Evolutionary conservation across 768 basidiomycete genomes (phyloP), one percentile per base, ranked within the genome.

Genomic region (Pulveroboletus sp.): DNA sequence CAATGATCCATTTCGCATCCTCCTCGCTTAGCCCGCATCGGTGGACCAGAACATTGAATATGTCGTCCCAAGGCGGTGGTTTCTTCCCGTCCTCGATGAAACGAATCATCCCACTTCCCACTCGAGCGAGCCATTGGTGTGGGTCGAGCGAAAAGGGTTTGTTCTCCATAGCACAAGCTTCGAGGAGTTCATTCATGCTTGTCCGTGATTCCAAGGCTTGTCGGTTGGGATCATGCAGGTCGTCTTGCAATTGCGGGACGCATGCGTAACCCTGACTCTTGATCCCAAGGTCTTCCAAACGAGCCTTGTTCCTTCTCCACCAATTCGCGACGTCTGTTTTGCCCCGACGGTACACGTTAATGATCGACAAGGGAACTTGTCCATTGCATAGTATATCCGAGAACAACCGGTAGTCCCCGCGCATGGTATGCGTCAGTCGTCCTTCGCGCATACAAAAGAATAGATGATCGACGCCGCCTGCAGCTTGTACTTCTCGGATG

Each of bases 371-470:
- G 11, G 73, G 74, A 7, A 76, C 75, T 23, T 56, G 47, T 29
- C 56, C 51, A 17, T 47, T 51, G 48, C 76, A 76, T 26, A 76
- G 69, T 20, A 70, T 64, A 17, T 76, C 68, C 29, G 60, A 55
- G 56, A 75, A 73, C 19, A 76, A 51, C 24, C 58, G 50, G 53
- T 73, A 76, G 48, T 76, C 76, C 54, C 67, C 63, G 43, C 66
- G 63, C 34, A 63, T 58, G 0, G 68, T 60, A 16, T 68, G 63
- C 31, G 64, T 70, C 59, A 76, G 66, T 47, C 71, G 59, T 4
- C 72, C 68, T 1, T 64, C 71, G 5, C 71, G 68, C 64, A 76
- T 66, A 54, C 70, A 69, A 45, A 69, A 77, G 3, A 76, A 48
- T 5, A 77, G 65, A 13, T 78, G 72, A 46, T 65, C 70, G 29